A percentile compares a stretch with the other conserved stretches of the same genome.
These are phyloP conservation scores for Zasmidium citrigriseum DNA, from an alignment of 2,329 filamentous ascomycete species.

Conservation along the genomic window DNA sequence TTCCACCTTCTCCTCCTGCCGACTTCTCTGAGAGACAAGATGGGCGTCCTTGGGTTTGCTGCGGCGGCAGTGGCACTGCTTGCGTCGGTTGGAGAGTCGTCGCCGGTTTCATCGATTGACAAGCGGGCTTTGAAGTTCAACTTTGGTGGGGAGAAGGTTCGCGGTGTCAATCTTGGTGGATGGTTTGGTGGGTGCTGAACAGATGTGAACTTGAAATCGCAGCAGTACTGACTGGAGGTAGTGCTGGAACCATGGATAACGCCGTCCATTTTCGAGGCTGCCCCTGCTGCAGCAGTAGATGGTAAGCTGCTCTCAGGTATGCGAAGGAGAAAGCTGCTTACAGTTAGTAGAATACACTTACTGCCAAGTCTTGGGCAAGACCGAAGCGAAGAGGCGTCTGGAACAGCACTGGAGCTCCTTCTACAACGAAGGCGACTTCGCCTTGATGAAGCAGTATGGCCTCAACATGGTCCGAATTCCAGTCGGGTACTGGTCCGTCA, in stretches of 20 bases:
- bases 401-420: slow-evolving; percentile 39
- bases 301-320: slow-evolving; percentile 33
- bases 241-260: slow-evolving; percentile 67
- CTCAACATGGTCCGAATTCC: slow-evolving; percentile 51
- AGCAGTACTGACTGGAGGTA: not conserved
- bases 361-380: slow-evolving; percentile 48
- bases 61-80: slow-evolving; percentile 28
- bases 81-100: slow-evolving; percentile 21
- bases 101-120: slow-evolving; percentile 19
- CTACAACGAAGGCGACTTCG: slow-evolving; percentile 45
- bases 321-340: not conserved
- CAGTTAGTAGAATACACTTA: slow-evolving; percentile 31
- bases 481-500: slow-evolving; percentile 57
- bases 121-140: slow-evolving; percentile 43
- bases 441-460: slow-evolving; percentile 40
- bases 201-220: not conserved
- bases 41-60: slow-evolving; percentile 23
- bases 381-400: slow-evolving; percentile 44
- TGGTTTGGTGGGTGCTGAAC: slow-evolving; percentile 48
- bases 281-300: slow-evolving; percentile 53
- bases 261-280: slow-evolving; percentile 58
- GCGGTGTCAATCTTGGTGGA: slow-evolving; percentile 65
- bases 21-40: slow-evolving; percentile 7
- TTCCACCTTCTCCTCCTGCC: not conserved
- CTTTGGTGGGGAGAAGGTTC: slow-evolving; percentile 57